Evolutionary conservation across 306 rosid species (phyloP).

Genomic region (Gleditsia sinensis): DNA sequence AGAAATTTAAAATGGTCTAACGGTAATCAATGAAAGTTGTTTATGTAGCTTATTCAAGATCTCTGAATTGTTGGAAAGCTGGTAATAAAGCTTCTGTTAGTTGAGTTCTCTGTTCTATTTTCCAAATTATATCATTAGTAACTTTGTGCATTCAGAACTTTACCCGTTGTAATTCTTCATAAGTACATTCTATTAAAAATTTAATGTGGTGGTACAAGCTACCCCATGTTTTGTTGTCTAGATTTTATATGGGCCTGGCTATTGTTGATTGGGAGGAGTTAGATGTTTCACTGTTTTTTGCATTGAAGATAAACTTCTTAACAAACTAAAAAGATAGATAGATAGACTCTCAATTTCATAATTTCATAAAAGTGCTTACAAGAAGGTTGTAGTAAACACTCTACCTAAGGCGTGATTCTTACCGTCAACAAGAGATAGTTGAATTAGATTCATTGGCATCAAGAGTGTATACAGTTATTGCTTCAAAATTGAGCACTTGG

Average conservation of each 20-base stretch:
- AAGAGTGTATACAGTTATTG: too few relatives aligned
- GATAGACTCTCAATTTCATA: too few relatives aligned
- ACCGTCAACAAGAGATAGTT: background rate
- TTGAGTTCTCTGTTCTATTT: background rate
- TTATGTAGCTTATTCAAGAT: background rate
- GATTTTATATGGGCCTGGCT: background rate
- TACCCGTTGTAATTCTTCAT: background rate
- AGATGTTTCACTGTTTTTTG: slow-evolving; percentile 20
- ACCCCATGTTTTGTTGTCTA: background rate
- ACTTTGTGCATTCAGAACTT: background rate
- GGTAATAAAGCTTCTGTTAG: background rate
- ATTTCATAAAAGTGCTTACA: too few relatives aligned
- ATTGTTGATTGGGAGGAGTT: background rate
- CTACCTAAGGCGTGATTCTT: background rate
- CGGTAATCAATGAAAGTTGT: slow-evolving; percentile 2
- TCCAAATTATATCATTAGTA: background rate
- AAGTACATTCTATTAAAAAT: background rate
- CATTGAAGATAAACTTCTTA: background rate
- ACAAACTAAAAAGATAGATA: too few relatives aligned
- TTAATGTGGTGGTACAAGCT: background rate
- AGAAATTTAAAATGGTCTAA: slow-evolving; percentile 1
- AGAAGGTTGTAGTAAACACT: background rate
- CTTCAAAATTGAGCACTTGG: too few relatives aligned
- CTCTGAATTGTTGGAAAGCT: background rate
- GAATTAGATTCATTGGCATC: background rate